Conservation (phyloP, 208 protist species). For the Leishmania martiniquensis region DNA sequence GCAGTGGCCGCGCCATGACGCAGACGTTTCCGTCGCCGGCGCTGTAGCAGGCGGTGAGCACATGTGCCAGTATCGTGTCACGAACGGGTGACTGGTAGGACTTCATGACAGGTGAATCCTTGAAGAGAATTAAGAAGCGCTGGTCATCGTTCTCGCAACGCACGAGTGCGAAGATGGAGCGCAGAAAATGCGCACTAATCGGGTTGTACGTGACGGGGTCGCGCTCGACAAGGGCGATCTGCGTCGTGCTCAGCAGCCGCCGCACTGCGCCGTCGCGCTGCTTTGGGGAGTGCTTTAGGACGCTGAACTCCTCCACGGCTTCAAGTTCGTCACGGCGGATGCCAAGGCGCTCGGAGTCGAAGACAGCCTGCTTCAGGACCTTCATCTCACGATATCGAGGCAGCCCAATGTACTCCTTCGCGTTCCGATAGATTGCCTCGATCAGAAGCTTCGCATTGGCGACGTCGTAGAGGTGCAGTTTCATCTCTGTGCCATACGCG, state of each 20-base stretch:
- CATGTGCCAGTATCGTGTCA: constrained; percentile 85
- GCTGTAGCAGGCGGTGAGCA: constrained; percentile 80
- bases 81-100: constrained; percentile 83
- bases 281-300: constrained; percentile 59
- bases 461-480: constrained; percentile 76
- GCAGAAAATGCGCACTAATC: constrained; percentile 68
- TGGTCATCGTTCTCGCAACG: constrained; percentile 87
- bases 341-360: constrained; percentile 71
- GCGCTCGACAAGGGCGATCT: constrained; percentile 80
- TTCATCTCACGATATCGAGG: constrained; percentile 45
- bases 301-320: constrained; percentile 78
- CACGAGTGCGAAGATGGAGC: constrained; percentile 74
- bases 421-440: constrained; percentile 40
- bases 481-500: constrained; percentile 69
- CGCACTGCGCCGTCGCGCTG: constrained; percentile 52
- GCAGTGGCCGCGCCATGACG: constrained; percentile 49
- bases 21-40: constrained; percentile 74
- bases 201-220: constrained; percentile 88
- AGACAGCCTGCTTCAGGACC: constrained; percentile 54
- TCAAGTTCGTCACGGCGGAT: constrained; percentile 64
- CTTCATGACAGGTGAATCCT: constrained; percentile 63
- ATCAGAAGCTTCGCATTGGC: constrained; percentile 34
- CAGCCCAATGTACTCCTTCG: constrained; percentile 66
- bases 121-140: constrained; percentile 81
- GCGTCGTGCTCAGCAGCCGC: constrained; percentile 78